These are phyloP conservation scores for Umbelopsis sp. DNA, from an alignment of 192 early-diverging fungal genomes.

Conservation along the genomic window DNA sequence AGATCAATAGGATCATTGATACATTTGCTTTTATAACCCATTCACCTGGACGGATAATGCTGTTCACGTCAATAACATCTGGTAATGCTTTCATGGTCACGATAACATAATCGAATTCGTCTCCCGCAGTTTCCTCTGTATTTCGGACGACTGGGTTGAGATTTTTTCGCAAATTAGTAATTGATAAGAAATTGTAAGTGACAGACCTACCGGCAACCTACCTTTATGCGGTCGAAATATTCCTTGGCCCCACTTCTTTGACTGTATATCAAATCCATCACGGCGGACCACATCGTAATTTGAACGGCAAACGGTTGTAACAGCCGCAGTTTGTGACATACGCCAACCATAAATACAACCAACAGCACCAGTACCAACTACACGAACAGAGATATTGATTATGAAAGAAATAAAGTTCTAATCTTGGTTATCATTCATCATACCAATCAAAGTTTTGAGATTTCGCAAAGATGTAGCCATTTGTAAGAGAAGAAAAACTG, in stretches of 20 bases:
- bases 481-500: not conserved
- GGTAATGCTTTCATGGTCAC: slow-evolving; percentile 73
- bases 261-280: slow-evolving; percentile 60
- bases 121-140: slow-evolving; percentile 44
- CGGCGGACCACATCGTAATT: slow-evolving; percentile 58
- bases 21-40: not conserved
- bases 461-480: not conserved
- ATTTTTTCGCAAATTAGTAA: not conserved
- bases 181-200: not conserved
- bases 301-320: slow-evolving; percentile 70
- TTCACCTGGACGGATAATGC: slow-evolving; percentile 54
- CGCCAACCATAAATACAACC: slow-evolving; percentile 69
- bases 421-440: not conserved
- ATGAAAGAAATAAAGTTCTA: not conserved
- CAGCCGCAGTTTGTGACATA: slow-evolving; percentile 51
- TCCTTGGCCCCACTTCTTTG: slow-evolving; percentile 55
- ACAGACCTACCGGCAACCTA: slow-evolving; percentile 6
- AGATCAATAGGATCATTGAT: not conserved
- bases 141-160: slow-evolving; percentile 36
- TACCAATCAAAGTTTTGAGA: not conserved
- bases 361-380: slow-evolving; percentile 74
- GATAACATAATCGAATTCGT: slow-evolving; percentile 59
- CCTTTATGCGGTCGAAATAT: slow-evolving; percentile 55
- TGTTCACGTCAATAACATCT: slow-evolving; percentile 54
- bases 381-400: not conserved